Evolutionary conservation across 1,284 basidiomycete species (phyloP), one percentile per base, ranked within the genome.

Genomic region (Fomitopsis schrenkii): DNA sequence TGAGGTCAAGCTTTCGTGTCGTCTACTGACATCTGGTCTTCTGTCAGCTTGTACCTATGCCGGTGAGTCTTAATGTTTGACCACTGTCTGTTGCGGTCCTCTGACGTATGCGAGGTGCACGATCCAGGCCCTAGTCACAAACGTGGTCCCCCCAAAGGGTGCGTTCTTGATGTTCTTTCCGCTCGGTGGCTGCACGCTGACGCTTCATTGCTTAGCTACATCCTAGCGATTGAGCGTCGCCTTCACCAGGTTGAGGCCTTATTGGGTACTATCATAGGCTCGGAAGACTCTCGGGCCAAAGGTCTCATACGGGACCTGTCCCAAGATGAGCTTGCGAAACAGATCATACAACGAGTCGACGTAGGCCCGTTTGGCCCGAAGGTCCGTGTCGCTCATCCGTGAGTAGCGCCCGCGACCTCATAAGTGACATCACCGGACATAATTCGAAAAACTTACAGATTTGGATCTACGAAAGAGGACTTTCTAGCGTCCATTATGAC

Each of bases 201-300:
- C 15, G n/a, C 12, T 15, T 2, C 36, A 28, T 53, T 46, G 5
- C 9, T 36, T 60, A 71, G 70, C 41, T 74, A 74, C 61, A 72
- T 73, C 54, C 67, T 70, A 33, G 68, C 71, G n/a, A 66, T 73
- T 19, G 70, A 72, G 57, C 69, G 72, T 14, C 69, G 72, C 12
- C 62, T 73, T 30, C 71, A 74, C 56, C 71, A 73, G 55, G 72
- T 72, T 4, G 72, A 74, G 57, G 72, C 71, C 1, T 63, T 73
- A 15, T 62, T 74, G 45, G 72, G 72, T 2, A 71, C 71, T 2
- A 68, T 74, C 42, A 70, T 73, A 57, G 65, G 68, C 26, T 70
- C 71, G 15, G 66, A 70, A 46, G 72, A 74, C 56, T 67, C 67
- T 19, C 65, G 72, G 17, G 72, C 72, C 15, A 65, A 65, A 17